phyloP scores from a whole-genome alignment of 768 basidiomycete genomes.

The Suillus bovinus region DNA sequence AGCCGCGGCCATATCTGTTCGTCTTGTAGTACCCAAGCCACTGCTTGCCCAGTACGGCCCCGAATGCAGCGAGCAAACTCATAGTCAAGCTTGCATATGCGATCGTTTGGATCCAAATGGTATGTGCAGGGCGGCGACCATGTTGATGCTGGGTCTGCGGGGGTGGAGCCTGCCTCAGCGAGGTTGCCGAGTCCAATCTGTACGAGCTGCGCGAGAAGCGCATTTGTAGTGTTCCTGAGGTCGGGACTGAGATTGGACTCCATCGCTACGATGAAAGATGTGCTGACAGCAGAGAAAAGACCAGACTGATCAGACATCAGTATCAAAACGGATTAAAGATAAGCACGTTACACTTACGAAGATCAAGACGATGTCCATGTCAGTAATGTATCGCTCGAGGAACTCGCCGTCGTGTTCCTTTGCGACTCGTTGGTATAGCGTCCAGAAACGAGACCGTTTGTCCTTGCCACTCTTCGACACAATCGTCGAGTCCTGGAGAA shows the following conservation, averaged over 20 bases:
- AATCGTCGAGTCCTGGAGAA: neutral
- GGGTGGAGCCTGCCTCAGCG: neutral
- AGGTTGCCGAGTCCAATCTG: slow-evolving; percentile 8
- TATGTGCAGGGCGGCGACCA: too few species aligned
- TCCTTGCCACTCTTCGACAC: neutral
- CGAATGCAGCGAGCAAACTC: slow-evolving; percentile 17
- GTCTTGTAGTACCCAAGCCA: slow-evolving; percentile 14
- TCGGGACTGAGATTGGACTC: slow-evolving; percentile 11
- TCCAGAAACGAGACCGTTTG: slow-evolving; percentile 14
- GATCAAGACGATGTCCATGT: slow-evolving; percentile 21
- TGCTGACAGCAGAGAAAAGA: slow-evolving; percentile 16
- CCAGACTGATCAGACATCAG: slow-evolving; percentile 10
- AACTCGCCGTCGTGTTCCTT: slow-evolving; percentile 19
- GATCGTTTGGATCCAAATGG: slow-evolving; percentile 13
- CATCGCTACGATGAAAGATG: slow-evolving; percentile 14
- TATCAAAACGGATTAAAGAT: neutral
- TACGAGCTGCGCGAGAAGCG: slow-evolving; percentile 12
- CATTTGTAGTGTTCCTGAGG: slow-evolving; percentile 14
- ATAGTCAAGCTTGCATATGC: slow-evolving; percentile 14
- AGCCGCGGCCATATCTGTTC: slow-evolving; percentile 5
- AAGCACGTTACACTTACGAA: slow-evolving; percentile 15
- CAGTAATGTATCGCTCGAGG: slow-evolving; percentile 16
- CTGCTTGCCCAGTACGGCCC: slow-evolving; percentile 19
- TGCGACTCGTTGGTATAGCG: slow-evolving; percentile 13
- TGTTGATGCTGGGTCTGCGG: neutral